Evolutionary conservation across 345 rosid genomes (phyloP).

Genomic region (Isatis tinctoria): DNA sequence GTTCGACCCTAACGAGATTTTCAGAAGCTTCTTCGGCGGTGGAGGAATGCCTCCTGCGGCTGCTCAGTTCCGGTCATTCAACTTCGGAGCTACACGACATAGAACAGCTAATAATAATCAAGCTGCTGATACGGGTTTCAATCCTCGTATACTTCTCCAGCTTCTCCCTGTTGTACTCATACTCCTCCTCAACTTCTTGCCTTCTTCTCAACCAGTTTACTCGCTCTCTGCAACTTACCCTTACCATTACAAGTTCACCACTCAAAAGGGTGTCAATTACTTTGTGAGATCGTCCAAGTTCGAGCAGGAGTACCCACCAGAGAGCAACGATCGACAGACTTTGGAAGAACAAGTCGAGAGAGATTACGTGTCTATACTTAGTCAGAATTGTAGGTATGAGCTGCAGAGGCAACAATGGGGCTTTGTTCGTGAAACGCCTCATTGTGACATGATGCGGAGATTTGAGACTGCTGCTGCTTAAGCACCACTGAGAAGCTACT

Average conservation of each 20-base stretch:
- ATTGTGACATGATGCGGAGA: constrained; percentile 61
- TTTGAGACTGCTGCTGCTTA: constrained; percentile 46
- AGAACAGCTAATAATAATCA: constrained; percentile 45
- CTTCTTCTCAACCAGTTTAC: constrained; percentile 69
- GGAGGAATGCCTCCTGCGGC: constrained; percentile 75
- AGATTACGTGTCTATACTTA: constrained; percentile 63
- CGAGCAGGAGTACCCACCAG: constrained; percentile 67
- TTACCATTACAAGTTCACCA: constrained; percentile 65
- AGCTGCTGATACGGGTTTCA: constrained; percentile 46
- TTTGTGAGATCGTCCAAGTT: constrained; percentile 74
- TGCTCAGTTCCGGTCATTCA: constrained; percentile 63
- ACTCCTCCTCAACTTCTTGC: constrained; percentile 67
- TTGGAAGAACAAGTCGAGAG: constrained; percentile 66
- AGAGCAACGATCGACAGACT: constrained; percentile 41
- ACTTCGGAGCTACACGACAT: constrained; percentile 66
- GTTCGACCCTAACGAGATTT: constrained; percentile 87
- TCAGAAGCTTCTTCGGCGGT: constrained; percentile 88
- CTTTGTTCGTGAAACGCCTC: constrained; percentile 76
- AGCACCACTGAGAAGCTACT: not conserved
- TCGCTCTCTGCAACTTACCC: constrained; percentile 68
- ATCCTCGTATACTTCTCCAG: constrained; percentile 62
- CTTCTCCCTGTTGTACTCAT: constrained; percentile 72
- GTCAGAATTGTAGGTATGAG: constrained; percentile 84
- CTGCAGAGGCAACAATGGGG: constrained; percentile 91
- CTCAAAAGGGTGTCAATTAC: constrained; percentile 69